These are phyloP conservation scores for Peronospora belbahrii DNA, from an alignment of 352 stramenopile genomes.

Conservation along the genomic window DNA sequence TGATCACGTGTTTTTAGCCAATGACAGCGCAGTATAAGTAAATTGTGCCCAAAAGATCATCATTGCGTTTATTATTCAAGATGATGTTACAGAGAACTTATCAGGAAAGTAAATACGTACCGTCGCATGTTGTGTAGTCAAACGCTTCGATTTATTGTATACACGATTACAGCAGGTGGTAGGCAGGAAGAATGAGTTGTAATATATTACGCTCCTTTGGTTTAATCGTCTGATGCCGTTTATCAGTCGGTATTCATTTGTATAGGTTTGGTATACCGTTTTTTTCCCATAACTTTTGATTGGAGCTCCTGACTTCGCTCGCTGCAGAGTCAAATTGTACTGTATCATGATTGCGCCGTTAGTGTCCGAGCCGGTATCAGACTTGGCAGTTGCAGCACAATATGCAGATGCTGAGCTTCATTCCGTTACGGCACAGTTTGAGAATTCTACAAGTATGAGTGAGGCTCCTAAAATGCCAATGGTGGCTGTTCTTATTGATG, in stretches of 20 bases:
- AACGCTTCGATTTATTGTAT: too few species aligned
- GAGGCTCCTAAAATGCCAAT: conserved; percentile 1
- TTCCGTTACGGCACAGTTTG: conserved; percentile 39
- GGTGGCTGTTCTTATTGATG: background rate
- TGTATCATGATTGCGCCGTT: conserved; percentile 8
- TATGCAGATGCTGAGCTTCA: conserved; percentile 48
- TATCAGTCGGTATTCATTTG: background rate
- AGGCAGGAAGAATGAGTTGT: too few species aligned
- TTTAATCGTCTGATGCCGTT: conserved; percentile 2
- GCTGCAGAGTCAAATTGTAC: background rate
- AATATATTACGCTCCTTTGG: background rate
- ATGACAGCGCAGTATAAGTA: background rate
- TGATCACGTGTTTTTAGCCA: background rate
- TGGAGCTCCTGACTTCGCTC: conserved; percentile 17
- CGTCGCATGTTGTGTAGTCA: too few species aligned
- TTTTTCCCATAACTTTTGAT: too few species aligned
- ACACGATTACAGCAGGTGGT: too few species aligned
- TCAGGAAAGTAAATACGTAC: too few species aligned
- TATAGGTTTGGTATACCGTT: background rate
- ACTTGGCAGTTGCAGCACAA: conserved; percentile 45
- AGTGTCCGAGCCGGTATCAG: conserved; percentile 18
- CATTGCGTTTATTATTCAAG: too few species aligned
- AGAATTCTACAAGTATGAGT: conserved; percentile 15
- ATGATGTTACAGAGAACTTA: too few species aligned
- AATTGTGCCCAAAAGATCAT: too few species aligned